Percentiles rank a stretch among this genome's conserved stretches.
Evolutionary conservation across 2,329 filamentous ascomycete genomes (phyloP).

Genomic region (Albifimbria verrucaria): DNA sequence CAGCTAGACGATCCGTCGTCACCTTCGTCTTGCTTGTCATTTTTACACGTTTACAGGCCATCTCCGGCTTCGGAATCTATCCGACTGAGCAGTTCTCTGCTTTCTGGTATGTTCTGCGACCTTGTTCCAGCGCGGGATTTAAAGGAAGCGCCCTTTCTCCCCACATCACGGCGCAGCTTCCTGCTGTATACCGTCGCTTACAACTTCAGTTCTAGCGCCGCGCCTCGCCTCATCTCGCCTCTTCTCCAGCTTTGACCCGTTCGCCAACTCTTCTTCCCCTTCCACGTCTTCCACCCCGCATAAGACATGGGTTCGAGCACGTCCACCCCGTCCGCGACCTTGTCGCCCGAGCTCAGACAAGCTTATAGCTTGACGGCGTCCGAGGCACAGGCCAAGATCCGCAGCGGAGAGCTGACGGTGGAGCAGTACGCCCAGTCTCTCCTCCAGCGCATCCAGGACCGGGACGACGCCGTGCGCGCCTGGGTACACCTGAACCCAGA

Average conservation of each 20-base stretch:
- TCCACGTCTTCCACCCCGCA: not conserved
- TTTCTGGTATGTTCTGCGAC: not conserved
- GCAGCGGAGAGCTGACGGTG: constrained; percentile 5
- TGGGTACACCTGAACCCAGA: constrained; percentile 44
- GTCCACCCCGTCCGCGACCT: not conserved
- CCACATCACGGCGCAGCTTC: not conserved
- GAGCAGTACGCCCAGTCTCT: constrained; percentile 39
- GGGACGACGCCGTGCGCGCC: constrained; percentile 41
- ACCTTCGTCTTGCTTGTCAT: no score
- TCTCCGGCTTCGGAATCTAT: not conserved
- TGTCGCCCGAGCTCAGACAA: constrained; percentile 1
- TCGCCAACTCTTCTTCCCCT: not conserved
- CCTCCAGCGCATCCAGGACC: constrained; percentile 36
- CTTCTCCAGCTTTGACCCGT: no score
- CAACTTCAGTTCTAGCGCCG: not conserved
- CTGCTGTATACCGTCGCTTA: not conserved
- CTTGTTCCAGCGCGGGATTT: not conserved
- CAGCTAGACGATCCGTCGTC: no score
- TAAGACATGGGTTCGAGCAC: not conserved
- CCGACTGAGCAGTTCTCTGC: not conserved
- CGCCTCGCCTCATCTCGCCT: not conserved
- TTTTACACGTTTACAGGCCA: not conserved
- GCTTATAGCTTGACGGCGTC: constrained; percentile 12
- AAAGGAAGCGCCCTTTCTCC: not conserved
- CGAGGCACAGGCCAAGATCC: constrained; percentile 8